Conservation (phyloP, 129 eudicot genomes). For the Ambrosia trifida region DNA sequence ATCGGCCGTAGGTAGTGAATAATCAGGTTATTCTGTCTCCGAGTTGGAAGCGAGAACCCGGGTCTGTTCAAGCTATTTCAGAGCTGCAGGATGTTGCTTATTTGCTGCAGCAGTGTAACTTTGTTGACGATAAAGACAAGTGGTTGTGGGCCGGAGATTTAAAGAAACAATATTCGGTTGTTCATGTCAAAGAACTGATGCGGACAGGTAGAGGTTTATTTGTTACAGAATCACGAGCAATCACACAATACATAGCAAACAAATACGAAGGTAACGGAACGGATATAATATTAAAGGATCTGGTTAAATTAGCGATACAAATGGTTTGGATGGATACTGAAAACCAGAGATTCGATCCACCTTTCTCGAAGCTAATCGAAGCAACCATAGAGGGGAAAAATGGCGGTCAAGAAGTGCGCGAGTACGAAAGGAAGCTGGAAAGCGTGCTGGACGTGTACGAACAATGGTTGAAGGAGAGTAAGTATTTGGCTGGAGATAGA, state of each 20-base stretch:
- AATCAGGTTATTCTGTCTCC: too few relatives aligned
- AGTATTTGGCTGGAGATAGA: conserved; percentile 51
- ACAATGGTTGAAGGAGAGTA: conserved; percentile 35
- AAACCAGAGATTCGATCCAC: conserved; percentile 31
- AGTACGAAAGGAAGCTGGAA: conserved; percentile 32
- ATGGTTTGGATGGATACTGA: conserved; percentile 37
- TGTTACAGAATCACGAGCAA: conserved; percentile 57
- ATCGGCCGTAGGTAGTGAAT: too few relatives aligned
- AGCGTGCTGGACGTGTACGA: conserved; percentile 57
- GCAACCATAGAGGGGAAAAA: conserved; percentile 8
- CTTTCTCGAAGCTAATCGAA: conserved; percentile 29
- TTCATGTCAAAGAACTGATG: too few relatives aligned
- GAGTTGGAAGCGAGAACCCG: too few relatives aligned
- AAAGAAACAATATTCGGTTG: too few relatives aligned
- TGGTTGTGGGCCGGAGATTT: too few relatives aligned
- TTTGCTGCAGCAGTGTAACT: too few relatives aligned
- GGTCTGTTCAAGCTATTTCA: too few relatives aligned
- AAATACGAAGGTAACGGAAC: conserved; percentile 48
- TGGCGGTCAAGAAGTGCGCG: not conserved
- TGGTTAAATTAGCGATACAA: conserved; percentile 32
- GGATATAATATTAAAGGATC: conserved; percentile 34
- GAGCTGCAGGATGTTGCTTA: too few relatives aligned
- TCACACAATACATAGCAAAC: conserved; percentile 45
- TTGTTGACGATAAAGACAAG: too few relatives aligned
- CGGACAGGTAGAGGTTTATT: too few relatives aligned